Evolutionary conservation across 805 yeast species (phyloP).

Genomic region (Teunomyces funiuensis): DNA sequence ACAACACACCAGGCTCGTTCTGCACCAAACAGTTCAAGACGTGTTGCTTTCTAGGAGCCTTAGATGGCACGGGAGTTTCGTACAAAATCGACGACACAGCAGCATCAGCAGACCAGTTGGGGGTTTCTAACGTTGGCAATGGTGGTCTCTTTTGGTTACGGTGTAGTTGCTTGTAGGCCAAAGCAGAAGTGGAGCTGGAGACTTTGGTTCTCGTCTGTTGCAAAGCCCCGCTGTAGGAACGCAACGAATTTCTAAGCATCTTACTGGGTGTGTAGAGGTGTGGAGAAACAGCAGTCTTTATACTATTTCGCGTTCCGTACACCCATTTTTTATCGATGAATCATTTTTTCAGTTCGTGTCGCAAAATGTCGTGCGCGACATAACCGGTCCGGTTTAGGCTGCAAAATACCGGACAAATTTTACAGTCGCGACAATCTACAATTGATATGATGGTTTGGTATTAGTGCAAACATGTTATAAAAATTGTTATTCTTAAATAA

Average conservation of each 20-base stretch:
- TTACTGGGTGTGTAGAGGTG: neutral
- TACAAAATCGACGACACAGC: constrained; percentile 94
- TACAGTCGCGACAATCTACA: too few relatives aligned
- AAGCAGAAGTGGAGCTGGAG: constrained; percentile 81
- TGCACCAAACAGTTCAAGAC: constrained; percentile 96
- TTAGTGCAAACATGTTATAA: too few relatives aligned
- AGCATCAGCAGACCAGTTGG: constrained; percentile 93
- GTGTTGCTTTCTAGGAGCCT: constrained; percentile 72
- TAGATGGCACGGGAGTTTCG: constrained; percentile 75
- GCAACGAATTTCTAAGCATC: constrained; percentile 1
- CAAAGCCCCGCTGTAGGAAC: neutral
- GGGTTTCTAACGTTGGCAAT: constrained; percentile 88
- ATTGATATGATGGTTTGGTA: too few relatives aligned
- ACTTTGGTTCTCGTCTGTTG: constrained; percentile 3
- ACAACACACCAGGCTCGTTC: constrained; percentile 97
- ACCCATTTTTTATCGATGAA: constrained; percentile 4
- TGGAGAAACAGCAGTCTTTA: constrained; percentile 1
- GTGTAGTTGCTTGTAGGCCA: constrained; percentile 90
- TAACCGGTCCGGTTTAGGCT: constrained; percentile 1
- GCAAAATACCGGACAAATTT: too few relatives aligned
- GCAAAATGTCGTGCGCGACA: neutral
- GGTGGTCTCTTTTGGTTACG: constrained; percentile 86
- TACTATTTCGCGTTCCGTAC: neutral
- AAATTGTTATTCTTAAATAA: too few relatives aligned
- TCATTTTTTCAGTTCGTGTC: neutral